Conservation (phyloP, 2,329 filamentous ascomycete species). For the Amesomyces nigricolor region DNA sequence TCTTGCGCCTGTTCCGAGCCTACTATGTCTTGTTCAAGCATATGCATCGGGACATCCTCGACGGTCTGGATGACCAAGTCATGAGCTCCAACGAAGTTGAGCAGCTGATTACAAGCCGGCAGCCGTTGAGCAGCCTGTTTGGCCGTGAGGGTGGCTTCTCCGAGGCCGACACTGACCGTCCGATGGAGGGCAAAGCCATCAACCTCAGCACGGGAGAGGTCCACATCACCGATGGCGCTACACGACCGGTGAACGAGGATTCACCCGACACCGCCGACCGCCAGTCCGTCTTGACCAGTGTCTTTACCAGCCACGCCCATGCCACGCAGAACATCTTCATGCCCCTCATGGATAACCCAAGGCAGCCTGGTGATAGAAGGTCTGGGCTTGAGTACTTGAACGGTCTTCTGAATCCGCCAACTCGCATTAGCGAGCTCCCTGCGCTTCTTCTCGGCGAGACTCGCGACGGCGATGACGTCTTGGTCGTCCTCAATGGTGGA, state of each 20-base stretch:
- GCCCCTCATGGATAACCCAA: constrained; percentile 21
- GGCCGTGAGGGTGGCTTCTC: constrained; percentile 67
- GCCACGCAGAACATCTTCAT: constrained; percentile 19
- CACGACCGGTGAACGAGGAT: constrained; percentile 53
- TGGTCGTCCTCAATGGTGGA: constrained; percentile 22
- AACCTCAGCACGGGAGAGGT: constrained; percentile 57
- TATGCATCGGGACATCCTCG: constrained; percentile 77
- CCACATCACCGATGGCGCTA: constrained; percentile 53
- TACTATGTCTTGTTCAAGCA: constrained; percentile 90
- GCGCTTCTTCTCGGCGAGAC: constrained; percentile 34
- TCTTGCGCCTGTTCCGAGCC: constrained; percentile 83
- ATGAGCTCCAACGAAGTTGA: constrained; percentile 70
- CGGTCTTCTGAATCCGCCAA: constrained; percentile 43
- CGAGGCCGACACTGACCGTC: constrained; percentile 53
- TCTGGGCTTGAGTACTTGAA: constrained; percentile 38
- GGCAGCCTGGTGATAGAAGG: constrained; percentile 27
- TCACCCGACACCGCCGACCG: constrained; percentile 55
- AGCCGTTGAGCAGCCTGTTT: constrained; percentile 69
- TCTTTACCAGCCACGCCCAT: constrained; percentile 35
- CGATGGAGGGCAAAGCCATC: constrained; percentile 61
- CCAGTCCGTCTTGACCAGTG: constrained; percentile 52
- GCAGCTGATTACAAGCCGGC: constrained; percentile 67
- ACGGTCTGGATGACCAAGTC: constrained; percentile 70
- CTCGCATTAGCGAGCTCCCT: constrained; percentile 39
- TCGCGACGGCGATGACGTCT: constrained; percentile 22